Base-by-base conservation (phyloP, 2,329 filamentous ascomycete genomes). In the Microcera coccophila region DNA sequence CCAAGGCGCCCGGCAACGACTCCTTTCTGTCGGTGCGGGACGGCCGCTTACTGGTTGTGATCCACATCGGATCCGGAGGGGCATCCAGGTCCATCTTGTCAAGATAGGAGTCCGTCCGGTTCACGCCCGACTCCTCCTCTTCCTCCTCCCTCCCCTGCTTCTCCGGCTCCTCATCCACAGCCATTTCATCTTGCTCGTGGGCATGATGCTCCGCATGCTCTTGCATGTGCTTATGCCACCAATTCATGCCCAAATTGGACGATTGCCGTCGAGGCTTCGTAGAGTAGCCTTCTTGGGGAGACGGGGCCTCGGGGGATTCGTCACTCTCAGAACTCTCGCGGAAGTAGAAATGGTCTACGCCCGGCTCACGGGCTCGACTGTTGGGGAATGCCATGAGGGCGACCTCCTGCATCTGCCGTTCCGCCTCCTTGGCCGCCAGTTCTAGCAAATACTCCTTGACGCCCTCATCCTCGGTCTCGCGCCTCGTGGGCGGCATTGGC, bases 211-310 rank as follows among this genome's bases (percentile, higher is more conserved):
- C 80, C 39, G 82, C 85, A 64, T 91, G 85, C 54, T 83, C 78
- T 54, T 87, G 85, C 85, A 93, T 87, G 55, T 89, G 84, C 56
- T 83, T 78, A 58, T 93, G 75, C 60, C 89, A 88, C 82, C 86
- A 91, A 39, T 75, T 75, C 55, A 83, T 71, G 39, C 78, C 75
- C 54, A 81, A 73, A 38, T 79, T 76, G 2, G 80, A 83, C 36
- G 80, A 81, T 58, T 82, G 80, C 31, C 80, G 75, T 44, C 78
- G 71, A 19, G 61, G 44, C 32, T 67, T 63, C 38, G 62, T 47
- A n/a, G n/a, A n/a, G 42, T 55, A 50, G 36, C 38, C 53, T 33
- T 45, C 47, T 16, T 55, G 53, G 1, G 58, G 59, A 5, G 66
- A 69, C 8, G 62, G 66, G 50, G 63, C 60, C 49, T 71, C 57